Percentiles rank a stretch among this genome's conserved stretches.
phyloP scores from a whole-genome alignment of 140 eudicot species.

The Oenanthe javanica region DNA sequence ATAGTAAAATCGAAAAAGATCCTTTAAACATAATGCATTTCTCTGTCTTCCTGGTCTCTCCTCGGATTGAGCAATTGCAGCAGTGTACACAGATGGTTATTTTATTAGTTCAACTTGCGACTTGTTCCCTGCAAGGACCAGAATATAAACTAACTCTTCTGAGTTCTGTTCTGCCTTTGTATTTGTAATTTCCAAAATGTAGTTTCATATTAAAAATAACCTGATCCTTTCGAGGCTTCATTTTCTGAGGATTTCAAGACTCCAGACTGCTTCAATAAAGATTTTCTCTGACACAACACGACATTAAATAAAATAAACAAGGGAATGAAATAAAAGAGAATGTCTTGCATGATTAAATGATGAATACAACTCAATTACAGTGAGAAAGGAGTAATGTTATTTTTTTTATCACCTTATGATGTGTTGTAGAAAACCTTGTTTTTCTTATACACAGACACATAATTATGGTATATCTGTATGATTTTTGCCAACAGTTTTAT shows the following conservation, averaged over 20 bases:
- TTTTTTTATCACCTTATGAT: constrained; percentile 17
- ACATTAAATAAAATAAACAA: background rate
- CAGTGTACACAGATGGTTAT: background rate
- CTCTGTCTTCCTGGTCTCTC: background rate
- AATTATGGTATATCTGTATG: background rate
- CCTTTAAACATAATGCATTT: background rate
- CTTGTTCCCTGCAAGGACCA: background rate
- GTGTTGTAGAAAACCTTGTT: constrained; percentile 8
- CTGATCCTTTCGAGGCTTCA: background rate
- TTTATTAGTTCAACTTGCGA: background rate
- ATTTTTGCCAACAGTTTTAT: background rate
- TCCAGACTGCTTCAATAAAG: constrained; percentile 28
- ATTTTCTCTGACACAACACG: constrained; percentile 28
- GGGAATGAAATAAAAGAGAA: background rate
- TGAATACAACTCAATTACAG: background rate
- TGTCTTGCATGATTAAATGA: background rate
- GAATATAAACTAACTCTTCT: background rate
- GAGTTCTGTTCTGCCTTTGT: background rate
- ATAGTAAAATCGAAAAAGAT: background rate
- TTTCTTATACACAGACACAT: background rate
- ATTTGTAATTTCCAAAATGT: background rate
- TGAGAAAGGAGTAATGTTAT: background rate
- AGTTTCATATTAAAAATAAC: background rate
- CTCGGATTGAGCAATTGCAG: background rate
- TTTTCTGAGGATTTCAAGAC: constrained; percentile 28